A percentile compares a stretch with the other conserved stretches of the same genome.
Conservation (phyloP, 2,329 filamentous ascomycete genomes). For the Fusarium falciforme region DNA sequence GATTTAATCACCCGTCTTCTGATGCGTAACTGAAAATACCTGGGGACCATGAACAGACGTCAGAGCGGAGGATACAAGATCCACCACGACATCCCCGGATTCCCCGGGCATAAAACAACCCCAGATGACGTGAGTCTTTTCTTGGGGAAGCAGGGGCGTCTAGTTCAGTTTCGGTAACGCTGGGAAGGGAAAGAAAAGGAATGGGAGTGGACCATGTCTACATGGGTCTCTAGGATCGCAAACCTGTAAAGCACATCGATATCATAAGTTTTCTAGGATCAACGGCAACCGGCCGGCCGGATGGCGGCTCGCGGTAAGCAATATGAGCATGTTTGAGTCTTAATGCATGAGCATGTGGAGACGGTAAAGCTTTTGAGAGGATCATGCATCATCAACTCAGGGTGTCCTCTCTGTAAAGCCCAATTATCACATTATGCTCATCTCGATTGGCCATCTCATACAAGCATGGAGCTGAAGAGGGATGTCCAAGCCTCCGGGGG, state of each 20-base stretch:
- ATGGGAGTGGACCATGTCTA: neutral
- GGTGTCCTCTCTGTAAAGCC: neutral
- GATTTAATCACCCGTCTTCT: neutral
- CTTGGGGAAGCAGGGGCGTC: neutral
- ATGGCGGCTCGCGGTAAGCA: neutral
- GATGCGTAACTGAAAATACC: neutral
- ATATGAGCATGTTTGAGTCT: neutral
- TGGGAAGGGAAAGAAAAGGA: neutral
- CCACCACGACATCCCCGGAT: neutral
- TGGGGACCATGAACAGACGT: neutral
- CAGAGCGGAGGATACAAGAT: neutral
- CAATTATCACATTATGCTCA: neutral
- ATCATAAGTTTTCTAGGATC: neutral
- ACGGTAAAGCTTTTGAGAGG: neutral
- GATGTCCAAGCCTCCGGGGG: neutral
- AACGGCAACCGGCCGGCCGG: neutral
- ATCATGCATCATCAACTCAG: neutral
- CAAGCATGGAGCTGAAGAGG: neutral
- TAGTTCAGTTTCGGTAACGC: neutral
- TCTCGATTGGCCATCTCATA: neutral
- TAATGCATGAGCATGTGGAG: neutral
- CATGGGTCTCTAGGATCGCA: neutral
- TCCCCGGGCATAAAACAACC: neutral
- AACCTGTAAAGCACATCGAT: neutral
- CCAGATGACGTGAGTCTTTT: slow-evolving; percentile 4